Conservation (phyloP, 306 rosid genomes). For the Quercus bicolor region DNA sequence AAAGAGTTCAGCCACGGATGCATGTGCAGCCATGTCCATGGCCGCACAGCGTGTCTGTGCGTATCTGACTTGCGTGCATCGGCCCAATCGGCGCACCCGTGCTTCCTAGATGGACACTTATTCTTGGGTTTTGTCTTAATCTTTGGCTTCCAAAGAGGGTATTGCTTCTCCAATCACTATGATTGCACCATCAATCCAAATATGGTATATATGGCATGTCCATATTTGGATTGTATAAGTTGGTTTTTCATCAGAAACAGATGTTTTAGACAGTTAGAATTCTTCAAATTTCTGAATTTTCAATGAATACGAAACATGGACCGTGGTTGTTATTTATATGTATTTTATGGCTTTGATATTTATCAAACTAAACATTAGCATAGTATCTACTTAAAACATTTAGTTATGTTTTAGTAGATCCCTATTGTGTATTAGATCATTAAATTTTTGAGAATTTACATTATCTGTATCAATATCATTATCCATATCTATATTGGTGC, state of each 20-base stretch:
- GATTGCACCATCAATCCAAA: too few relatives aligned
- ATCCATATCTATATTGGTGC: background rate
- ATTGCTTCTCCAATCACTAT: too few relatives aligned
- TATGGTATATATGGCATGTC: background rate
- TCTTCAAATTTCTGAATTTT: background rate
- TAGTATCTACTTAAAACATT: background rate
- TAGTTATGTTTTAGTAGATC: background rate
- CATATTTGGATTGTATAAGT: background rate
- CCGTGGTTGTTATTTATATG: background rate
- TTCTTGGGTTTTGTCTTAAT: too few relatives aligned
- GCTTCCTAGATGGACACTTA: too few relatives aligned
- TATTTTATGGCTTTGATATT: background rate
- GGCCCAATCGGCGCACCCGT: rapidly evolving
- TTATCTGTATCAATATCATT: background rate
- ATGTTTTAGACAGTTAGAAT: background rate
- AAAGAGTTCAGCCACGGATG: too few relatives aligned
- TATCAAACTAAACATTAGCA: background rate
- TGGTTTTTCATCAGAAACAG: background rate
- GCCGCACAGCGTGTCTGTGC: rapidly evolving
- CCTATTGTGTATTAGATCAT: background rate
- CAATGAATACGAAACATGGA: background rate
- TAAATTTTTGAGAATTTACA: background rate
- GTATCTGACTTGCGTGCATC: rapidly evolving
- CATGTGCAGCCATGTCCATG: rapidly evolving
- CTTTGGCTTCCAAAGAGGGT: too few relatives aligned